These are phyloP conservation scores for Emericellopsis cladophorae DNA, from an alignment of 2,329 filamentous ascomycete genomes.

Conservation along the genomic window DNA sequence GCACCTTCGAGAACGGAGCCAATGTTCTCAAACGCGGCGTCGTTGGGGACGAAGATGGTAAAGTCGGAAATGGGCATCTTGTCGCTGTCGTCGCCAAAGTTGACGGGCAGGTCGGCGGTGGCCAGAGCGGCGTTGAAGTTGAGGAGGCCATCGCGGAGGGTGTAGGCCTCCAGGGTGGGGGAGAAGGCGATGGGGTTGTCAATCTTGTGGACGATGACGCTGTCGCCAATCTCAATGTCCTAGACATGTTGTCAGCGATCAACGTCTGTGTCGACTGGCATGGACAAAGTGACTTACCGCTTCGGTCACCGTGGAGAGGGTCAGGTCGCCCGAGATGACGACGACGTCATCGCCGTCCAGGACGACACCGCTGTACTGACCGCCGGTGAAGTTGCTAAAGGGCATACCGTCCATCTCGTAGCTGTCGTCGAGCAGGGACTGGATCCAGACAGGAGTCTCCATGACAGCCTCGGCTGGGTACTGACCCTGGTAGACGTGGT, in stretches of 20 bases:
- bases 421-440: slow-evolving; percentile 15
- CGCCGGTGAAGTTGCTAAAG: slow-evolving; percentile 21
- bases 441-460: slow-evolving; percentile 14
- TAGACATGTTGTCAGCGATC: slow-evolving; percentile 2
- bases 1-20: slow-evolving; percentile 13
- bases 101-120: slow-evolving; percentile 11
- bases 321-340: slow-evolving; percentile 18
- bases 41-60: slow-evolving; percentile 15
- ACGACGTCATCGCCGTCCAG: slow-evolving; percentile 16
- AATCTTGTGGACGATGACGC: slow-evolving; percentile 16
- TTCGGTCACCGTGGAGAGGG: slow-evolving; percentile 17
- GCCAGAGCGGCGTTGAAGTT: slow-evolving; percentile 15
- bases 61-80: slow-evolving; percentile 15
- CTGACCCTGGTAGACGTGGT: slow-evolving; percentile 17
- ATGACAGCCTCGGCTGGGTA: slow-evolving; percentile 15
- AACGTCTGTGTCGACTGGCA: no score
- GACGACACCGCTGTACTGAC: slow-evolving; percentile 20
- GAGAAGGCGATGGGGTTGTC: slow-evolving; percentile 14
- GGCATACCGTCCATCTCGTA: slow-evolving; percentile 17
- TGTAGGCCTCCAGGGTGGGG: slow-evolving; percentile 15
- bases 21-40: slow-evolving; percentile 14
- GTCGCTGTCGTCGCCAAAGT: slow-evolving; percentile 10
- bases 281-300: slow-evolving; percentile 11
- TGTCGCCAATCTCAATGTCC: slow-evolving; percentile 15
- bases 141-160: slow-evolving; percentile 11